Evolutionary conservation across 1,284 basidiomycete species (phyloP), one percentile per base, ranked within the genome.

Genomic region (Hortiboletus rubellus): DNA sequence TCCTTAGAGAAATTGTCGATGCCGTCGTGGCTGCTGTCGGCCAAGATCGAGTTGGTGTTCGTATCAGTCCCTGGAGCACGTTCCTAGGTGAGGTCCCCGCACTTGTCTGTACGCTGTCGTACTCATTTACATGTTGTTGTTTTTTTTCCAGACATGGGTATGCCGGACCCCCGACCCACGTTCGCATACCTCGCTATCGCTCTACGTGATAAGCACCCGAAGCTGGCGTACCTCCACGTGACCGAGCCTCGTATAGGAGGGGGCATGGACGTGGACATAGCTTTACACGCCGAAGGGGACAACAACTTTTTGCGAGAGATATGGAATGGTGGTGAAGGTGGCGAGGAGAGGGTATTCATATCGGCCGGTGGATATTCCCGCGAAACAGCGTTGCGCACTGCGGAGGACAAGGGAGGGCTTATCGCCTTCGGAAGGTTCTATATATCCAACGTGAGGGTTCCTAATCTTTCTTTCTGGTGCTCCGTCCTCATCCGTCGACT

Each of bases 171-270:
- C 0, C 63, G 75, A 46, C 77, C 79, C 0, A 75, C 73, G 0
- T 82, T 77, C 69, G 60, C 67, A 4, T 72, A 78, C 54, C 58
- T 82, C 4, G 69, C 75, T 1, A 60, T 64, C 5, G 63, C 74
- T 15, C 63, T 82, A 27, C 69, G 68, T 50, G 50, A 74, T 45
- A 62, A 69, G 9, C 54, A 64, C 22, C 61, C 63, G 0, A 74
- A 77, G 24, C 69, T 87, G 9, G 82, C 82, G 0, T 88, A 85
- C 64, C 58, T 87, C 24, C 86, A 88, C 66, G 70, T 80, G 43
- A 70, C 83, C 30, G 83, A 86, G 63, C 73, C 80, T 3, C 71
- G 77, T 15, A 63, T 73, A 12, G 54, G 59, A 22, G 71, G 64
- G 6, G 51, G 22, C 43, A 36, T 37, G 1, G 59, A 67, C 9